These are phyloP conservation scores for Citrullus colocynthis DNA, from an alignment of 306 rosid species.

Conservation along the genomic window DNA sequence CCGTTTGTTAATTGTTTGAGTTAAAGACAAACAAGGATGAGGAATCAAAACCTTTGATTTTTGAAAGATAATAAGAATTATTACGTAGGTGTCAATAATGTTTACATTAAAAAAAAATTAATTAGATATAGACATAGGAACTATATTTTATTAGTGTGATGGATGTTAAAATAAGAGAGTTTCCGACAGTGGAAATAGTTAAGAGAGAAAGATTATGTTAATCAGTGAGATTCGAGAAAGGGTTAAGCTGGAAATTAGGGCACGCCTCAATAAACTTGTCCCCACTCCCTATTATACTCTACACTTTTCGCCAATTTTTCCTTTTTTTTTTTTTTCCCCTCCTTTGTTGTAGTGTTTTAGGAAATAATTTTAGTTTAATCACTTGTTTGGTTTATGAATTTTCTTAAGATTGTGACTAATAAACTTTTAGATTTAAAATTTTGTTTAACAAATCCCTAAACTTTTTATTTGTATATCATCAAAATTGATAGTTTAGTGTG, in stretches of 20 bases:
- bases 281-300: background rate
- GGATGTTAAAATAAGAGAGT: background rate
- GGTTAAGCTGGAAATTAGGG: constrained; percentile 6
- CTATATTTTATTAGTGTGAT: no score
- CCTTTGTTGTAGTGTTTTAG: background rate
- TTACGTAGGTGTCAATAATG: background rate
- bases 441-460: no score
- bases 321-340: background rate
- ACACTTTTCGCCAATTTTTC: background rate
- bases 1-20: no score
- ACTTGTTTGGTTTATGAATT: background rate
- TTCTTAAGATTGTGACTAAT: no score
- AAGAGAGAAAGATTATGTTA: background rate
- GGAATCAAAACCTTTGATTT: no score
- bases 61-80: background rate
- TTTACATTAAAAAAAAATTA: no score
- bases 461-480: no score
- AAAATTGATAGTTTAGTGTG: no score
- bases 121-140: no score
- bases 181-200: background rate
- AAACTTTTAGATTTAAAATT: no score
- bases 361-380: background rate
- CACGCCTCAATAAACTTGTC: background rate
- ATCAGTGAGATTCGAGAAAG: constrained; percentile 5
- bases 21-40: no score